phyloP scores from a whole-genome alignment of 2,329 filamentous ascomycete genomes.

The Phialophora macrospora region DNA sequence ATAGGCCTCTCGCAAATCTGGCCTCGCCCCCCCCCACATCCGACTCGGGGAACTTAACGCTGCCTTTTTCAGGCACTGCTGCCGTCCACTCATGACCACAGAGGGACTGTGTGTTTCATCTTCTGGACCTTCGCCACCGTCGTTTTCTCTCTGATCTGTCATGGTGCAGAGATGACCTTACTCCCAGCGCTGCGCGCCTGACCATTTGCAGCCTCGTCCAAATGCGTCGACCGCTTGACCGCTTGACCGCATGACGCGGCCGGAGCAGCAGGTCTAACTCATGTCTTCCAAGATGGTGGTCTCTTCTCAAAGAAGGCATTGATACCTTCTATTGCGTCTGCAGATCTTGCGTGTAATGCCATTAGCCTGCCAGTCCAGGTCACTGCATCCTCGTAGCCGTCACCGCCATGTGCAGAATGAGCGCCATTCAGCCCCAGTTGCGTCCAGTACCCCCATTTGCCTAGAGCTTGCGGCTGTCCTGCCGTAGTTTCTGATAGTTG shows the following conservation, averaged over 20 bases:
- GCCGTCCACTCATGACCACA: neutral
- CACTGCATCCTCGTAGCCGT: conserved; percentile 39
- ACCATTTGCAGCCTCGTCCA: neutral
- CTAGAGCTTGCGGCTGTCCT: conserved; percentile 36
- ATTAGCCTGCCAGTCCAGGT: conserved; percentile 37
- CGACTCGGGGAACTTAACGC: neutral
- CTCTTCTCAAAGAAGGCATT: conserved; percentile 37
- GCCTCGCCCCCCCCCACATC: neutral
- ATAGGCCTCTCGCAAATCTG: neutral
- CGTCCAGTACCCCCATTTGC: conserved; percentile 40
- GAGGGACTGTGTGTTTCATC: neutral
- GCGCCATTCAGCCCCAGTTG: conserved; percentile 31
- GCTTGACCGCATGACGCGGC: neutral
- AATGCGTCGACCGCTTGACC: neutral
- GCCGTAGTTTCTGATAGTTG: conserved; percentile 33
- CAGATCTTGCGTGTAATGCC: conserved; percentile 36
- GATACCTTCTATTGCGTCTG: conserved; percentile 37
- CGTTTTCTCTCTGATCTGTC: neutral
- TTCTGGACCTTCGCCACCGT: neutral
- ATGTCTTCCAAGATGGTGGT: conserved; percentile 35
- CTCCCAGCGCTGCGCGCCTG: no score
- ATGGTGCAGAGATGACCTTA: neutral
- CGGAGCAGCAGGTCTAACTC: neutral
- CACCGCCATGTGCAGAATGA: conserved; percentile 25
- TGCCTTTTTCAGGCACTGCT: conserved; percentile 2